Evolutionary conservation across 768 basidiomycete species (phyloP).

Genomic region (Mycena capillaripes): DNA sequence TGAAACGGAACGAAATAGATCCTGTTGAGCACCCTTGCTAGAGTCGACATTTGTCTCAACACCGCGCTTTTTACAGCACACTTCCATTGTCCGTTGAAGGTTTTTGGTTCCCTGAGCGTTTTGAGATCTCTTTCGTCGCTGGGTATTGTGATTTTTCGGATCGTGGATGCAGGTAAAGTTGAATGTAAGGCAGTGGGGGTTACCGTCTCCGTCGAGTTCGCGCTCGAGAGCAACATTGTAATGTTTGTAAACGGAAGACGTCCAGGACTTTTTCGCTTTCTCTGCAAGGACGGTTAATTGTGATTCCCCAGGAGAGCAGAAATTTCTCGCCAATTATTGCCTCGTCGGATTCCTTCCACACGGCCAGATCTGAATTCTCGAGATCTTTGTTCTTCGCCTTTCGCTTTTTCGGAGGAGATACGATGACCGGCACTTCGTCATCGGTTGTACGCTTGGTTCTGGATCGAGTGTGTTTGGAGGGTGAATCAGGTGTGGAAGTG

Average conservation of each 20-base stretch:
- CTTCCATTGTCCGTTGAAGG: neutral
- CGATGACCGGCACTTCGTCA: neutral
- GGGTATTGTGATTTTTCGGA: neutral
- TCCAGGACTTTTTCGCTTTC: conserved; percentile 16
- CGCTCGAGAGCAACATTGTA: conserved; percentile 29
- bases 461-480: neutral
- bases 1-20: neutral
- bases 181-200: neutral
- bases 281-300: neutral
- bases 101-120: neutral
- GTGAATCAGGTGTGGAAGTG: neutral
- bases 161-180: conserved; percentile 26
- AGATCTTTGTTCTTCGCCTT: neutral
- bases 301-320: neutral
- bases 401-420: neutral
- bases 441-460: neutral
- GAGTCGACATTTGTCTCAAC: neutral
- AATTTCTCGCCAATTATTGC: neutral
- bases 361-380: neutral
- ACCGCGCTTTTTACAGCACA: neutral
- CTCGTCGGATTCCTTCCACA: neutral
- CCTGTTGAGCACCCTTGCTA: neutral
- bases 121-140: neutral
- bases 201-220: neutral
- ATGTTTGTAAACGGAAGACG: conserved; percentile 35